Evolutionary conservation across 179 eudicot species (phyloP).

Genomic region (Heliamphora ciliata): DNA sequence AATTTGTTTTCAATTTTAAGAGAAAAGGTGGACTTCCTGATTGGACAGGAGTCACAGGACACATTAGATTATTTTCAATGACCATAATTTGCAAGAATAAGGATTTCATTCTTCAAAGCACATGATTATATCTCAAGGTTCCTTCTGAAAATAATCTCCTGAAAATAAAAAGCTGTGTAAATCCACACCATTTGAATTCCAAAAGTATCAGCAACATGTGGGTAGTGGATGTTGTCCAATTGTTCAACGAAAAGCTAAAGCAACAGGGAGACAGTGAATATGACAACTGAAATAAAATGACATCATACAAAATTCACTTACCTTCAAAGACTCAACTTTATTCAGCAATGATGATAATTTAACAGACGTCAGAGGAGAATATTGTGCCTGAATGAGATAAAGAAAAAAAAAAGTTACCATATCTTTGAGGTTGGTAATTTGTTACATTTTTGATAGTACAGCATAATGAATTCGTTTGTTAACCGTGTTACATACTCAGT

Average conservation of each 20-base stretch:
- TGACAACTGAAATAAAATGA: constrained; percentile 10
- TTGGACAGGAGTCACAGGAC: background rate
- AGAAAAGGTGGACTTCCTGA: background rate
- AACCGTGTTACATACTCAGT: background rate
- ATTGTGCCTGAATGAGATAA: constrained; percentile 38
- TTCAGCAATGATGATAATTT: constrained; percentile 55
- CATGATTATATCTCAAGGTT: background rate
- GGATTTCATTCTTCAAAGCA: background rate
- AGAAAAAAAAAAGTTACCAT: background rate
- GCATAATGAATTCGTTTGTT: background rate
- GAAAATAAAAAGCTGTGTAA: background rate
- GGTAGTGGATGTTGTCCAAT: background rate
- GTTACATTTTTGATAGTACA: background rate
- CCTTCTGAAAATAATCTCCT: background rate
- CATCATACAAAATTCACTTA: constrained; percentile 22
- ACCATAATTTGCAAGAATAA: background rate
- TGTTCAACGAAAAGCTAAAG: background rate
- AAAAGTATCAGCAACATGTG: background rate
- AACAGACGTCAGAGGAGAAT: constrained; percentile 59
- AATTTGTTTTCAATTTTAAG: background rate
- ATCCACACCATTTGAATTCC: background rate
- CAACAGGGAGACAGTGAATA: background rate
- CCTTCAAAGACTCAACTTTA: constrained; percentile 74
- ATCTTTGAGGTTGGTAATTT: background rate
- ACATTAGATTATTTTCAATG: background rate